Evolutionary conservation across 2,329 filamentous ascomycete genomes (phyloP).

Genomic region (Fusarium hainanense): DNA sequence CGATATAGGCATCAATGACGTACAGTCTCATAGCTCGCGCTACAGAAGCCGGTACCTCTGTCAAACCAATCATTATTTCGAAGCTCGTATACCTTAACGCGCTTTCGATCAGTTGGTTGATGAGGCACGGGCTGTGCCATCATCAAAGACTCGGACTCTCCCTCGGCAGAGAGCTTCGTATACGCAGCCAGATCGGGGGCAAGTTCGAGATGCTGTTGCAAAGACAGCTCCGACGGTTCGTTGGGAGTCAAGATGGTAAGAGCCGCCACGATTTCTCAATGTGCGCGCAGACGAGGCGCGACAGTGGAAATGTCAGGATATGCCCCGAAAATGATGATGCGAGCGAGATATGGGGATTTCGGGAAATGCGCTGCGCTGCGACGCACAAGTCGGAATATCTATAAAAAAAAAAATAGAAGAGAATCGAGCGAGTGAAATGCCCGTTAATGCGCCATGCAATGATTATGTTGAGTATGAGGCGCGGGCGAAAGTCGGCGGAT

Average conservation of each 20-base stretch:
- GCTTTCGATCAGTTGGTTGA: conserved; percentile 73
- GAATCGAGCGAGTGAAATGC: conserved; percentile 34
- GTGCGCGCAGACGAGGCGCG: conserved; percentile 48
- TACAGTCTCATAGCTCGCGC: conserved; percentile 79
- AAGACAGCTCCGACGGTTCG: conserved; percentile 65
- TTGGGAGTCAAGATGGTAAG: conserved; percentile 65
- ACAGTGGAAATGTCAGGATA: conserved; percentile 33
- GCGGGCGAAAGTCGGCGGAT: conserved; percentile 34
- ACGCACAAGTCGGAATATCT: conserved; percentile 32
- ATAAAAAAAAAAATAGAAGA: neutral
- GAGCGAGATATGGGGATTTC: conserved; percentile 20
- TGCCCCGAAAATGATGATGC: conserved; percentile 6
- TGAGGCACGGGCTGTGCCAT: conserved; percentile 79
- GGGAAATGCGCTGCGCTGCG: conserved; percentile 35
- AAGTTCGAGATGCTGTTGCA: conserved; percentile 70
- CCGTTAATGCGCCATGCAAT: conserved; percentile 51
- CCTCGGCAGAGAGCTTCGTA: conserved; percentile 61
- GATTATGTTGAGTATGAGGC: conserved; percentile 25
- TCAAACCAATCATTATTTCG: conserved; percentile 99
- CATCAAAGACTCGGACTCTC: conserved; percentile 71
- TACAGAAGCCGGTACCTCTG: conserved; percentile 95
- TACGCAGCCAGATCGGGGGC: conserved; percentile 64
- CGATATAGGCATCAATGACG: conserved; percentile 50
- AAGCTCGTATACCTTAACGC: conserved; percentile 99
- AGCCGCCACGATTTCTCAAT: conserved; percentile 63